phyloP scores from a whole-genome alignment of 176 grass and related monocot species.

The Echinochloa phyllopogon region DNA sequence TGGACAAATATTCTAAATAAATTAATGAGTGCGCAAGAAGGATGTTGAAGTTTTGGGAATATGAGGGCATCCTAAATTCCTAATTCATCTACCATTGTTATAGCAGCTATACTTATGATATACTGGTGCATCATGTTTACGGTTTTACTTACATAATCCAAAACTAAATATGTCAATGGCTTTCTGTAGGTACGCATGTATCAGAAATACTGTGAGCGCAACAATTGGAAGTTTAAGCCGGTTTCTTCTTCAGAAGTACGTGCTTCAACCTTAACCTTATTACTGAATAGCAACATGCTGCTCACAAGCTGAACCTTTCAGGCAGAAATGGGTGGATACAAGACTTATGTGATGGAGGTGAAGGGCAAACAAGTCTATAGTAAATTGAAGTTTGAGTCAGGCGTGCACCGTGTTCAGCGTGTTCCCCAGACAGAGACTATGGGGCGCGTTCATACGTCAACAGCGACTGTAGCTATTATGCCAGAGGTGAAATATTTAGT shows the following conservation, averaged over 20 bases:
- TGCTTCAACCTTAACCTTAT: slow-evolving; percentile 35
- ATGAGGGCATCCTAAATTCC: slow-evolving; percentile 24
- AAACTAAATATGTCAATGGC: slow-evolving; percentile 22
- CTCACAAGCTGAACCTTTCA: slow-evolving; percentile 39
- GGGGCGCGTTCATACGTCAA: slow-evolving; percentile 95
- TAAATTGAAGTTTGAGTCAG: slow-evolving; percentile 95
- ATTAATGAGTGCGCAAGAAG: slow-evolving; percentile 13
- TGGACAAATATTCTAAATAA: slow-evolving; percentile 9
- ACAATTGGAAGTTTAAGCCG: slow-evolving; percentile 69
- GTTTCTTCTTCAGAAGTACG: slow-evolving; percentile 91
- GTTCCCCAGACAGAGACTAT: slow-evolving; percentile 92
- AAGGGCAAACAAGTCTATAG: slow-evolving; percentile 91
- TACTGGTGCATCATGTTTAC: slow-evolving; percentile 5
- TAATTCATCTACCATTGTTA: slow-evolving; percentile 34
- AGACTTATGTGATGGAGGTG: slow-evolving; percentile 92
- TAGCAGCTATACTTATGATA: slow-evolving; percentile 17
- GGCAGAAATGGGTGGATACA: slow-evolving; percentile 96
- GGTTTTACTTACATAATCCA: slow-evolving; percentile 10
- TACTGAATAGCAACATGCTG: slow-evolving; percentile 36
- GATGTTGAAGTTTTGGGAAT: slow-evolving; percentile 28
- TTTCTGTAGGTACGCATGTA: slow-evolving; percentile 91
- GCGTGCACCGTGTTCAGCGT: slow-evolving; percentile 95
- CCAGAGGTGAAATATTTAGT: slow-evolving; percentile 69
- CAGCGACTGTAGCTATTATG: slow-evolving; percentile 96
- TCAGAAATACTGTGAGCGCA: slow-evolving; percentile 79